These are phyloP conservation scores for Phoma herbarum DNA, from an alignment of 2,329 filamentous ascomycete species.

Conservation along the genomic window DNA sequence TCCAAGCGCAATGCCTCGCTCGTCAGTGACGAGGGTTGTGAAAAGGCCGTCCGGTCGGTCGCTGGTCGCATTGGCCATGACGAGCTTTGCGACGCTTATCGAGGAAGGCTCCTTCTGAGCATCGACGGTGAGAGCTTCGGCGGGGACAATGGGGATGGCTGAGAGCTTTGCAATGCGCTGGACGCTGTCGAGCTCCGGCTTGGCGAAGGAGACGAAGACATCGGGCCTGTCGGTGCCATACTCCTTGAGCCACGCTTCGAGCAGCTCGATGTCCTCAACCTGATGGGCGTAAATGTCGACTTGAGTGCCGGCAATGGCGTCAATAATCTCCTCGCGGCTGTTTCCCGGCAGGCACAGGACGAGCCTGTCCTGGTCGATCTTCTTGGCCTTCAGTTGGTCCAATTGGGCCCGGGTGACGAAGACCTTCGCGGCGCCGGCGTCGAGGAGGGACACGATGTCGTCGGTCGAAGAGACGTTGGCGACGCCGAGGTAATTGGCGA, in stretches of 20 bases:
- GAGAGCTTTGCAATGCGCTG: constrained; percentile 55
- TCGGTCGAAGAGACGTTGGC: constrained; percentile 72
- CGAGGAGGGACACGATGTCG: constrained; percentile 81
- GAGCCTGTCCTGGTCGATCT: constrained; percentile 65
- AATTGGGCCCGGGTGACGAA: constrained; percentile 80
- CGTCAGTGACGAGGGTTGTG: constrained; percentile 90
- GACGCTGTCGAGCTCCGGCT: constrained; percentile 52
- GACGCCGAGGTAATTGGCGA: constrained; percentile 78
- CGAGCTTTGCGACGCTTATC: constrained; percentile 73
- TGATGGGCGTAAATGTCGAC: constrained; percentile 58
- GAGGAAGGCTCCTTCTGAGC: constrained; percentile 64
- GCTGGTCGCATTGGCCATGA: constrained; percentile 78
- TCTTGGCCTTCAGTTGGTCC: constrained; percentile 60
- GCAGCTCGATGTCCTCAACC: constrained; percentile 54
- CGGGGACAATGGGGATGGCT: constrained; percentile 76
- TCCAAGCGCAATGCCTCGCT: constrained; percentile 82
- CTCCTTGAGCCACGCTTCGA: constrained; percentile 58
- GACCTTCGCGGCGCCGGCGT: constrained; percentile 83
- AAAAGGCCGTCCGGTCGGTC: constrained; percentile 86
- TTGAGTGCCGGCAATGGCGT: constrained; percentile 52
- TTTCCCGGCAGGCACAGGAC: constrained; percentile 62
- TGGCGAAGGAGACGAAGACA: constrained; percentile 60
- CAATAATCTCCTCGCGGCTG: constrained; percentile 53
- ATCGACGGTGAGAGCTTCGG: constrained; percentile 73
- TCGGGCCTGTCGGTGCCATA: constrained; percentile 59